A percentile compares a stretch with the other conserved stretches of the same genome.
These are phyloP conservation scores for Talaromyces marneffei DNA, from an alignment of 2,329 filamentous ascomycete species.

Conservation along the genomic window DNA sequence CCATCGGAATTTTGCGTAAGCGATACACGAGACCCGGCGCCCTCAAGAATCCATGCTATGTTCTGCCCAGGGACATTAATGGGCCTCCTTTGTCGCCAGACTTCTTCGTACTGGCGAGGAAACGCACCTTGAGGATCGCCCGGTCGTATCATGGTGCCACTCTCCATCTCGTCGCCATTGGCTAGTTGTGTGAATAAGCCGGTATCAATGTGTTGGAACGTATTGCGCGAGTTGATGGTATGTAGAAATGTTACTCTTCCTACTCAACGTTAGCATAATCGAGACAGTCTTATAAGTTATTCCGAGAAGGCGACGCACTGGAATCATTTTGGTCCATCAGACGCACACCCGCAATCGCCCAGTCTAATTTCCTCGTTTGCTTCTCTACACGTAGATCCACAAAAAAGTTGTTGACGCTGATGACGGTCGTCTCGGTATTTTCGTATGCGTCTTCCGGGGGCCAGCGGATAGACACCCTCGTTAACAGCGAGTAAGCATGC, in stretches of 20 bases:
- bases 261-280: not conserved
- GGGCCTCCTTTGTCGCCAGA: slow-evolving; percentile 10
- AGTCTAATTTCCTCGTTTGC: slow-evolving; percentile 32
- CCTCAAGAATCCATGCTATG: slow-evolving; percentile 13
- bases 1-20: slow-evolving; percentile 11
- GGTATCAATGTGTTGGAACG: slow-evolving; percentile 13
- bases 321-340: slow-evolving; percentile 25
- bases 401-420: slow-evolving; percentile 40
- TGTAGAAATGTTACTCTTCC: slow-evolving; percentile 13
- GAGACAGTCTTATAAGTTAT: not conserved
- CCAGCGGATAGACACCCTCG: slow-evolving; percentile 41
- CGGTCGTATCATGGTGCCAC: slow-evolving; percentile 10
- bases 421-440: slow-evolving; percentile 40
- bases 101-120: slow-evolving; percentile 13
- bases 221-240: slow-evolving; percentile 14
- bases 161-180: slow-evolving; percentile 14
- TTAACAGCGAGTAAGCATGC: slow-evolving; percentile 25
- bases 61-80: slow-evolving; percentile 8
- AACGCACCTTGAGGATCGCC: slow-evolving; percentile 7
- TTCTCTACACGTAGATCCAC: slow-evolving; percentile 40
- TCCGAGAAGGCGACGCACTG: not conserved
- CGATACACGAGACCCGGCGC: slow-evolving; percentile 12
- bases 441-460: slow-evolving; percentile 36
- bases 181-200: slow-evolving; percentile 7
- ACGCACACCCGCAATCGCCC: slow-evolving; percentile 41